Evolutionary conservation across 2,329 filamentous ascomycete species (phyloP).

Genomic region (Diaporthe velutina): DNA sequence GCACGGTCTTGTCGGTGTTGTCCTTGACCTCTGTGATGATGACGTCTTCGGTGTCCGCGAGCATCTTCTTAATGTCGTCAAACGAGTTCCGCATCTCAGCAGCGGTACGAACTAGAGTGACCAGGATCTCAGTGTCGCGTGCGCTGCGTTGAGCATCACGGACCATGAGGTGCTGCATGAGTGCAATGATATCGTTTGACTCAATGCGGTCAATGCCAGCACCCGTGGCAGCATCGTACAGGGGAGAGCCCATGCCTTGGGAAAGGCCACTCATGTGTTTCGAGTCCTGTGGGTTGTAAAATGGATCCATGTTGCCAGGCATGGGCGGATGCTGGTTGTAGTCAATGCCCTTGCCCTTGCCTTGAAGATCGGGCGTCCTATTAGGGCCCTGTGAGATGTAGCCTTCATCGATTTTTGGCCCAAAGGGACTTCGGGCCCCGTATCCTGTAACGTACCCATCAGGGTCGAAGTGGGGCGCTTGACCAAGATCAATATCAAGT

Average conservation of each 20-base stretch:
- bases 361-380: constrained; percentile 64
- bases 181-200: constrained; percentile 93
- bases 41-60: constrained; percentile 89
- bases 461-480: constrained; percentile 47
- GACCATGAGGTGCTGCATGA: constrained; percentile 99
- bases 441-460: constrained; percentile 59
- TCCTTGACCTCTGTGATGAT: constrained; percentile 90
- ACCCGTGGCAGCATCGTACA: constrained; percentile 92
- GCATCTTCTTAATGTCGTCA: constrained; percentile 92
- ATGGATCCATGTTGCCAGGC: constrained; percentile 73
- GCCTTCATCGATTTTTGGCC: constrained; percentile 82
- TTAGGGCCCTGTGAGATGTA: constrained; percentile 84
- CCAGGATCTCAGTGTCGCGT: constrained; percentile 94
- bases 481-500: constrained; percentile 47
- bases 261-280: constrained; percentile 90
- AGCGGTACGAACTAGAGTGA: constrained; percentile 92
- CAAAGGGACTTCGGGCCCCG: constrained; percentile 68
- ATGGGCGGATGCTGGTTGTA: constrained; percentile 65
- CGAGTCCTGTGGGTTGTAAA: constrained; percentile 69
- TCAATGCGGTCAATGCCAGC: constrained; percentile 91
- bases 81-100: constrained; percentile 98
- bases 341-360: constrained; percentile 69
- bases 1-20: constrained; percentile 86
- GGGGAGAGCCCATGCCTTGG: constrained; percentile 88
- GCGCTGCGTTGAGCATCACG: constrained; percentile 96